Evolutionary conservation across 2,329 filamentous ascomycete species (phyloP).

Genomic region (Chrysoporthe cubensis): DNA sequence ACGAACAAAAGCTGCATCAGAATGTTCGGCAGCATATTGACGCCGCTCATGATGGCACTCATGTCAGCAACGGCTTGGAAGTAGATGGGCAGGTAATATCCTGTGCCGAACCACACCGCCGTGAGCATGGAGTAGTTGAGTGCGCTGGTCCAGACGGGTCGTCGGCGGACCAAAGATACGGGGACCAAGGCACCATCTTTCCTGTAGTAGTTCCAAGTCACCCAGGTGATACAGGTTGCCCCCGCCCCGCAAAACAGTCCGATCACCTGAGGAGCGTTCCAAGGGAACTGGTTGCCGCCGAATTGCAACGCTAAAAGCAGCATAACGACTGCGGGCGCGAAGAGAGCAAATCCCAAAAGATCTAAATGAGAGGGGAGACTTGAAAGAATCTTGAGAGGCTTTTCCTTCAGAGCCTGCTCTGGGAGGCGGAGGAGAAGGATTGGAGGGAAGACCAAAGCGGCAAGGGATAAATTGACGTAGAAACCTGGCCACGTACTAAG

Average conservation of each 20-base stretch:
- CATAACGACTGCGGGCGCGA: neutral
- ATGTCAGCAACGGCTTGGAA: constrained; percentile 10
- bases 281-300: neutral
- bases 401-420: too few species aligned
- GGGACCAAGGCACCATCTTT: constrained; percentile 7
- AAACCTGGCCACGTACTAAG: neutral
- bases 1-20: too few species aligned
- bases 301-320: constrained; percentile 1
- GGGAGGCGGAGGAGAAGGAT: neutral
- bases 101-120: too few species aligned
- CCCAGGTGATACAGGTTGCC: neutral
- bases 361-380: neutral
- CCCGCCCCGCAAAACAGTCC: neutral
- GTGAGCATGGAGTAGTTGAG: too few species aligned
- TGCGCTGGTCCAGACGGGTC: constrained; percentile 11
- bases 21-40: constrained; percentile 15
- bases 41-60: constrained; percentile 2
- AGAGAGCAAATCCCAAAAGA: neutral
- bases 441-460: neutral
- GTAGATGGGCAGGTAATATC: constrained; percentile 3
- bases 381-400: too few species aligned
- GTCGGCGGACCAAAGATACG: neutral
- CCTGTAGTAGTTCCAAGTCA: constrained; percentile 5
- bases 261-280: neutral
- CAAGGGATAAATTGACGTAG: constrained; percentile 5